Evolutionary conservation across 306 rosid genomes (phyloP).

Genomic region (Trifolium subterraneum): DNA sequence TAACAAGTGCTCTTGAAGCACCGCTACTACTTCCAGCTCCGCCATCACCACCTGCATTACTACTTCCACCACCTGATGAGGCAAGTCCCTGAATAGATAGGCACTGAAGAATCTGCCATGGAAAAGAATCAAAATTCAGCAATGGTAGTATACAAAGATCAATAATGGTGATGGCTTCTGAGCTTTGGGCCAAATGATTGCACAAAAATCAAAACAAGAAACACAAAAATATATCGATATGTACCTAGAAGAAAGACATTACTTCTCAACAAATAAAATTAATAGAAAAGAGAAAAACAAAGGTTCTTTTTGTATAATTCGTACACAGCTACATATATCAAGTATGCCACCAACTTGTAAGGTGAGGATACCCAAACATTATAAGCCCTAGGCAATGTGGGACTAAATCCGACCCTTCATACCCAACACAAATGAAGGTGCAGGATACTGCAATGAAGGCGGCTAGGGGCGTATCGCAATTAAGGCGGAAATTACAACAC

Average conservation of each 20-base stretch:
- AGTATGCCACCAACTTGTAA: neutral
- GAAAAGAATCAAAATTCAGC: slow-evolving; percentile 45
- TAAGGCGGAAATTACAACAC: neutral
- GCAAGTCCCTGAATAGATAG: slow-evolving; percentile 81
- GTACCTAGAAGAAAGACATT: neutral
- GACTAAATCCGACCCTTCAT: too few relatives aligned
- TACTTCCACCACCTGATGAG: slow-evolving; percentile 86
- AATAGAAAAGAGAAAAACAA: neutral
- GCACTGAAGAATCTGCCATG: slow-evolving; percentile 82
- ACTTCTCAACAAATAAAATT: neutral
- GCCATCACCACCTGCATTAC: slow-evolving; percentile 69
- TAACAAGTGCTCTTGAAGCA: slow-evolving; percentile 90
- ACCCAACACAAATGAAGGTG: too few relatives aligned
- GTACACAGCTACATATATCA: too few relatives aligned
- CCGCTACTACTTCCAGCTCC: slow-evolving; percentile 84
- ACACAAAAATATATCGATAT: neutral
- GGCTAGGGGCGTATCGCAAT: neutral
- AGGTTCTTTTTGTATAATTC: neutral
- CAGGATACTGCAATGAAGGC: neutral
- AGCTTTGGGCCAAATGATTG: too few relatives aligned
- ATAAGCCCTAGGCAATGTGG: too few relatives aligned
- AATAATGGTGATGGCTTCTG: neutral
- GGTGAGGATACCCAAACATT: too few relatives aligned
- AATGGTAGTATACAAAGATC: neutral
- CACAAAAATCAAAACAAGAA: neutral